A percentile compares a stretch with the other conserved stretches of the same genome.
Evolutionary conservation across 768 basidiomycete genomes (phyloP).

Genomic region (Hortiboletus flavorubellus): DNA sequence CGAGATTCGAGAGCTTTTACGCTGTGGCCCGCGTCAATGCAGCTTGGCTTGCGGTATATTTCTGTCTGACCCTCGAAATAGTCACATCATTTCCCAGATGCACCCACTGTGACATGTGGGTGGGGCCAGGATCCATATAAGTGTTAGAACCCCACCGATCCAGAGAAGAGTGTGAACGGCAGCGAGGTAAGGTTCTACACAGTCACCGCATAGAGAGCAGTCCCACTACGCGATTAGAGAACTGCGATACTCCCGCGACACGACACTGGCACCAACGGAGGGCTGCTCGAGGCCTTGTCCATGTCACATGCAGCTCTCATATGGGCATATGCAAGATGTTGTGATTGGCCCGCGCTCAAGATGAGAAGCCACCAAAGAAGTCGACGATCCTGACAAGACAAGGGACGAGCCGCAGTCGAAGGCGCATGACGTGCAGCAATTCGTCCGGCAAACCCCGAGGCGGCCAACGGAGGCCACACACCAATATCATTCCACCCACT

Average conservation of each 20-base stretch:
- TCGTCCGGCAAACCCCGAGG: constrained; percentile 14
- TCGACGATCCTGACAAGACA: constrained; percentile 24
- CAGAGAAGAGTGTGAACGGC: constrained; percentile 8
- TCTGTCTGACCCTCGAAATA: constrained; percentile 10
- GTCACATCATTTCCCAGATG: constrained; percentile 14
- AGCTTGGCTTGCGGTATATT: not conserved
- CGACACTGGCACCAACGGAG: not conserved
- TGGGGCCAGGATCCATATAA: constrained; percentile 8
- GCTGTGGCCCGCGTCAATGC: constrained; percentile 7
- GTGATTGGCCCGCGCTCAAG: constrained; percentile 7
- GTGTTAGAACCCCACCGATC: constrained; percentile 17
- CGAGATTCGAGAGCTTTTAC: not conserved
- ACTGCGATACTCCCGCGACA: not conserved
- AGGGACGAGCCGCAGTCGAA: constrained; percentile 9
- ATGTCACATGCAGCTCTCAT: not conserved
- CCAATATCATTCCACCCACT: not conserved
- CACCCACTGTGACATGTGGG: constrained; percentile 2
- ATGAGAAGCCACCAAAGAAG: constrained; percentile 20
- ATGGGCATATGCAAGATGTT: constrained; percentile 3
- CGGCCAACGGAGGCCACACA: not conserved
- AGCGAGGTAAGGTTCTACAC: not conserved
- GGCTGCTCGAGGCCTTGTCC: not conserved
- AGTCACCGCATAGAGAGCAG: not conserved
- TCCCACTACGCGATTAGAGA: not conserved
- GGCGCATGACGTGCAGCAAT: constrained; percentile 2